Base-by-base conservation (phyloP, 1,284 basidiomycete species). In the Ustilago vetiveriae region DNA sequence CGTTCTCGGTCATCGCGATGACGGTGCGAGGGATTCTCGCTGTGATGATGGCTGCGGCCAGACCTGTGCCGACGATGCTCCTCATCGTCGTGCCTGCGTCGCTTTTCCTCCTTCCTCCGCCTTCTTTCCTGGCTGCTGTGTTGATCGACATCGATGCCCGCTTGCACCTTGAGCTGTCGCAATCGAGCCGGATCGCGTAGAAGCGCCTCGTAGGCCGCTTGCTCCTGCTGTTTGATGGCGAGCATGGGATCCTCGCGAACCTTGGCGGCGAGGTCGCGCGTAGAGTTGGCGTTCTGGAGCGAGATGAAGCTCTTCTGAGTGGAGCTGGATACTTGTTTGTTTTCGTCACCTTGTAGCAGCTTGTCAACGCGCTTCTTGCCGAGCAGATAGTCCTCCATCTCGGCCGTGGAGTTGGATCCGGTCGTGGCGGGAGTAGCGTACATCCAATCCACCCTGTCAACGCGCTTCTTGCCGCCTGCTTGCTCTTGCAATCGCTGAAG, bases 301-400 rank as follows among this genome's bases (percentile, higher is more conserved):
- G 70, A 76, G 14, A 72, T 67, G 27, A 60, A 60, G 13, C 39
- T 44, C 27, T 63, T 44, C 27, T 59, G 52, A 11, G 44, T 69
- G 36, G 35, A 32, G 14, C 66, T 68, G 16, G 68, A 66, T 5
- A 70, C 58, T 86, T 73, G 65, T 55, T 94, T 90, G 79, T 94
- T 92, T 75, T 94, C 92, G 37, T 89, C 91, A 26, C 81, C 83
- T 48, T 88, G 92, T 64, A 98, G 84, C 23, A 97, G 90, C 84
- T 98, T 94, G 83, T 98, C 96, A 1, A 98, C 94, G 49, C 95
- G 85, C 85, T 95, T 97, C 87, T 98, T 98, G n/a, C 95, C 96
- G 26, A 98, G 86, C 6, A 98, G 85, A 80, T 98, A 98, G 74
- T 95, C 93, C 84, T 98, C 96, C 74, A 98, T 84, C 64, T 98